Base-by-base conservation (phyloP, 371 early-diverging fungal genomes). In the Mortierella sp. region DNA sequence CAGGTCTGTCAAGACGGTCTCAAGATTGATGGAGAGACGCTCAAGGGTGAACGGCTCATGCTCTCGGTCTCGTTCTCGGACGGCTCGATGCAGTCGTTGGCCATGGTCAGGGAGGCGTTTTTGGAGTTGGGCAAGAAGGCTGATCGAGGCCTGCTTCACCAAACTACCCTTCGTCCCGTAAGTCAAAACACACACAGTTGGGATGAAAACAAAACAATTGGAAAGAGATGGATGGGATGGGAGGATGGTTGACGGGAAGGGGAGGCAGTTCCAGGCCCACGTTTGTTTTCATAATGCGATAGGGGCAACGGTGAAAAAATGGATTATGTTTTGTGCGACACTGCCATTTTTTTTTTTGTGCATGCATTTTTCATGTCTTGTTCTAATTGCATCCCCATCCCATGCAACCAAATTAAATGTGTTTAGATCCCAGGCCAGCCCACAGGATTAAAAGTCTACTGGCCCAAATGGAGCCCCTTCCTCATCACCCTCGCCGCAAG, bases 351-450 rank as follows among this genome's bases (percentile, higher is more conserved):
- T 54, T 5, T 24, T 41, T 41, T 41, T 41, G 4, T 41, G 41
- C 41, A 29, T 63, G 21, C 73, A 48, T 38, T 38, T 27, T 32
- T 60, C 43, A n/a, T 44, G 58, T 74, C 41, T n/a, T 44, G 32
- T 32, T 56, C 29, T 29, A 56, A 12, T 60, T 27, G 63, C 63
- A 18, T 21, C n/a, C 11, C 18, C 32, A 6, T 14, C 27, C 16
- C 55, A 56, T 56, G n/a, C 27, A 60, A 14, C 32, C 14, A 35
- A 24, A 58, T 35, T 21, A 32, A 43, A 27, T 48, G 12, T 46
- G 18, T 71, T 71, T 81, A 82, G 74, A 79, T 83, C 74, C 83
- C 83, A 35, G 83, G 83, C 4, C 83, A 83, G 38, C 79, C 79
- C 1, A 38, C 79, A 58, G 83, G 83, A 24, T 63, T 49, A 60